Base-by-base conservation (phyloP, 441 rosid genomes). In the Populus hybrid region DNA sequence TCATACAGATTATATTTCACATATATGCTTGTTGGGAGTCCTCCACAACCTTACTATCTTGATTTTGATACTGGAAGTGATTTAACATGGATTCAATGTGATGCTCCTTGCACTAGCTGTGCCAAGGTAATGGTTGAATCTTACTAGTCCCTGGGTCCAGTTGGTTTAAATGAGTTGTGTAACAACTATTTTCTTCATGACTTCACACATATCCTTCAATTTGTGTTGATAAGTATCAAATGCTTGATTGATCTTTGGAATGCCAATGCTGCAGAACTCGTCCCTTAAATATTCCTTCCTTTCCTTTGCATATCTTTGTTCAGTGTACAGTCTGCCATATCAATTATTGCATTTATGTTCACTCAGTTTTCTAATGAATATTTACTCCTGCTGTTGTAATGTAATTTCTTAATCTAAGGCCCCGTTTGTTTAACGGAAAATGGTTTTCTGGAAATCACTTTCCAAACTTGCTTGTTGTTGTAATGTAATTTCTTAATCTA, bases 51-150 rank as follows among this genome's bases (percentile, higher is more conserved):
- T 26, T 90, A 90, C 77, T 89, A 79, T 82, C 92, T 95, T 26
- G 98, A 93, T 86, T 80, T 95, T 59, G 99, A 95, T 82, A 93
- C 98, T 61, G 98, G 97, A 73, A 95, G 98, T 86, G 99, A 90
- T 86, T 85, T 93, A 86, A 88, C 98, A 70, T 95, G 99, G 99
- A 84, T 95, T 72, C 99, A 95, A 16, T 95, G 99, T 63, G 99
- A 93, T 74, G 99, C 99, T 66, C 97, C 99, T 57, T 95, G 99
- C 77, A 71, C 85, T 81, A 90, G 95, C 81, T 93, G 98, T 76
- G 97, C 97, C 64, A 92, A 91, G 96, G 99, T 92, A 86, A 78
- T 57, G 40, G 72, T 34, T 32, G 5, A 34, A 75, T 65, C 50
- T 75, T 70, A n/a, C 61, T 35, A 14, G 24, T 42, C 67, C 75